phyloP scores from a whole-genome alignment of 1,284 basidiomycete species.

The Rhodotorula sp. region DNA sequence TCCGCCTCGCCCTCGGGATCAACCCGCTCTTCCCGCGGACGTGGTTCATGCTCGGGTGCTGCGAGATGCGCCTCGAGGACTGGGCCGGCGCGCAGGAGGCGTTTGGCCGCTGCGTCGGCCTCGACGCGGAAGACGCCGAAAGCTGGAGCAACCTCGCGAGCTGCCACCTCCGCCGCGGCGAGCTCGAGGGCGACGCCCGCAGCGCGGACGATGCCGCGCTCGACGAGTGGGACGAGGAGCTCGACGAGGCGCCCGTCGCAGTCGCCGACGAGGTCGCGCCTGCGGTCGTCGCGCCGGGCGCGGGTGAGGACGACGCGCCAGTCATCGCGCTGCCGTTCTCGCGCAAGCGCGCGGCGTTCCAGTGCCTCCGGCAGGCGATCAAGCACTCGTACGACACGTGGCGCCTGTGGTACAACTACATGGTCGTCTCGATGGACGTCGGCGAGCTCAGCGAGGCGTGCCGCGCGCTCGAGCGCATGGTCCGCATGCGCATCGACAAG shows the following conservation, averaged over 20 bases:
- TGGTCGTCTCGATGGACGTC: slow-evolving; percentile 89
- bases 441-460: slow-evolving; percentile 87
- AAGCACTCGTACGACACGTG: slow-evolving; percentile 85
- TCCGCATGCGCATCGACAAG: slow-evolving; percentile 74
- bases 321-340: slow-evolving; percentile 36
- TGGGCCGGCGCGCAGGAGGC: slow-evolving; percentile 83
- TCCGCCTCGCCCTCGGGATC: slow-evolving; percentile 76
- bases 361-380: slow-evolving; percentile 88
- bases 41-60: slow-evolving; percentile 96
- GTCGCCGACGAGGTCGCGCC: slow-evolving; percentile 24
- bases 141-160: slow-evolving; percentile 98
- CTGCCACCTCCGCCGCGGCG: slow-evolving; percentile 81
- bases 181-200: slow-evolving; percentile 46
- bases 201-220: slow-evolving; percentile 21
- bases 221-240: slow-evolving; percentile 25
- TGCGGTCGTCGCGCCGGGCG: not conserved
- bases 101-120: slow-evolving; percentile 79
- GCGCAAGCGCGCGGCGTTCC: slow-evolving; percentile 79
- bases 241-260: slow-evolving; percentile 38
- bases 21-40: slow-evolving; percentile 83
- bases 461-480: slow-evolving; percentile 76
- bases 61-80: slow-evolving; percentile 73
- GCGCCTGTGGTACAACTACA: slow-evolving; percentile 99
- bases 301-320: slow-evolving; percentile 36
- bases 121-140: slow-evolving; percentile 96